Evolutionary conservation across 225 moss, liverwort and hornwort genomes (phyloP).

Genomic region (Pseudoscleropodium purum): DNA sequence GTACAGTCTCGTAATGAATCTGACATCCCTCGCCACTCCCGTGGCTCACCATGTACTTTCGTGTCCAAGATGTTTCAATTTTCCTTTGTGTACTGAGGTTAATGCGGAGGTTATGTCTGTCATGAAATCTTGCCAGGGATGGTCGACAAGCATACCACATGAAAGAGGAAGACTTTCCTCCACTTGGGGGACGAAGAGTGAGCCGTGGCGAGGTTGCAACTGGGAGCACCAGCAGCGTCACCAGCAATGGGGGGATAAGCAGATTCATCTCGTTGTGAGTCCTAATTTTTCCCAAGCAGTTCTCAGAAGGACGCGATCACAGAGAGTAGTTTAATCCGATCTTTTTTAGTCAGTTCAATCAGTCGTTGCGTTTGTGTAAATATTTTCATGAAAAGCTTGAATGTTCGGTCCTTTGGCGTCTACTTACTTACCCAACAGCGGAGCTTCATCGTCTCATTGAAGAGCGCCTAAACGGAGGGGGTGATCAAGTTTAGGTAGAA

Average conservation of each 20-base stretch:
- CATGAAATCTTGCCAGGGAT: not conserved
- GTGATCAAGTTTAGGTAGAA: not conserved
- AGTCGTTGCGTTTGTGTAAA: conserved; percentile 4
- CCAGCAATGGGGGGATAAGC: not conserved
- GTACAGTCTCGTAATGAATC: not conserved
- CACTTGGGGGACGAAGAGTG: conserved; percentile 35
- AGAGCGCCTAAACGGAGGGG: not conserved
- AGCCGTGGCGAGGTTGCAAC: conserved; percentile 12
- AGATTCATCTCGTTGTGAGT: not conserved
- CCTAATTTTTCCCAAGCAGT: not conserved
- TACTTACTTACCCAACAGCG: not conserved
- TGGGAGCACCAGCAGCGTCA: not conserved
- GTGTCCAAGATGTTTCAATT: no score
- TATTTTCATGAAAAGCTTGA: not conserved
- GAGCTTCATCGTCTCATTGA: conserved; percentile 15
- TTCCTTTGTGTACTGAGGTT: not conserved
- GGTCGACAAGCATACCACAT: conserved; percentile 39
- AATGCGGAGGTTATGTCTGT: not conserved
- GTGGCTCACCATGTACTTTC: not conserved
- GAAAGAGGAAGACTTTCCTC: conserved; percentile 73
- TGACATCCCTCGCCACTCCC: not conserved
- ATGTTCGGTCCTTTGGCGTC: not conserved
- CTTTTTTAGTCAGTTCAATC: not conserved
- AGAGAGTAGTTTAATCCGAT: not conserved
- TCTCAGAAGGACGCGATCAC: not conserved